These are phyloP conservation scores for Buxus sempervirens DNA, from an alignment of 164 flowering plant species.

Conservation along the genomic window DNA sequence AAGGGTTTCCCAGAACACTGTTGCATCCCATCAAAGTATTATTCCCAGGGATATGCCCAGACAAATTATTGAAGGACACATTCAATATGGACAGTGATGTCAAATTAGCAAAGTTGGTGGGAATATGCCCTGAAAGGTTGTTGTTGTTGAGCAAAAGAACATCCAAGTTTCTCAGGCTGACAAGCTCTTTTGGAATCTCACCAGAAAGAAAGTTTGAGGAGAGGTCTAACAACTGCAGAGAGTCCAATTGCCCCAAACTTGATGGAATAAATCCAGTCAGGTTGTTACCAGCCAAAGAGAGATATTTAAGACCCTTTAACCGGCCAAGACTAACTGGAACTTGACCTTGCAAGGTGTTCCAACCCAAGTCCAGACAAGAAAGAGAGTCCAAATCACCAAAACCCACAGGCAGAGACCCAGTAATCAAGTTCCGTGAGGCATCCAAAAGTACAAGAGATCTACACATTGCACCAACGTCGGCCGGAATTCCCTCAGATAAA, in stretches of 20 bases:
- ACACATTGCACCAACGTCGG: conserved; percentile 17
- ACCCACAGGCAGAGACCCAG: conserved; percentile 25
- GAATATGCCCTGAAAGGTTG: conserved; percentile 29
- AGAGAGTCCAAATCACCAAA: conserved; percentile 23
- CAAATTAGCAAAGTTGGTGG: conserved; percentile 19
- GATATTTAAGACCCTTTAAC: conserved; percentile 18
- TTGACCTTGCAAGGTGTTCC: conserved; percentile 26
- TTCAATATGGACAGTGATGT: conserved; percentile 20
- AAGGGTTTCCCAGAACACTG: too few species aligned
- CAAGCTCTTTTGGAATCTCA: conserved; percentile 25
- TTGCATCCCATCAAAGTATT: not conserved
- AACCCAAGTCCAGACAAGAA: conserved; percentile 25
- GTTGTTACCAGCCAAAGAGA: conserved; percentile 29
- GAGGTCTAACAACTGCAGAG: conserved; percentile 29
- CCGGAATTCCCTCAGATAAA: conserved; percentile 23
- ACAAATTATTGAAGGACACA: conserved; percentile 27
- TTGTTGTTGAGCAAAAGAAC: conserved; percentile 28
- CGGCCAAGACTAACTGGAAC: conserved; percentile 20
- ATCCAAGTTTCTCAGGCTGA: conserved; percentile 20
- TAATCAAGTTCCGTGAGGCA: conserved; percentile 24
- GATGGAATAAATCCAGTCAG: conserved; percentile 32
- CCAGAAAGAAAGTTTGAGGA: conserved; percentile 31
- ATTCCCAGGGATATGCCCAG: conserved; percentile 11
- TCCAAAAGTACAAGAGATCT: conserved; percentile 23
- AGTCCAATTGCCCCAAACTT: conserved; percentile 15